phyloP scores from a whole-genome alignment of 2,329 filamentous ascomycete species.

The Neurospora crassa region DNA sequence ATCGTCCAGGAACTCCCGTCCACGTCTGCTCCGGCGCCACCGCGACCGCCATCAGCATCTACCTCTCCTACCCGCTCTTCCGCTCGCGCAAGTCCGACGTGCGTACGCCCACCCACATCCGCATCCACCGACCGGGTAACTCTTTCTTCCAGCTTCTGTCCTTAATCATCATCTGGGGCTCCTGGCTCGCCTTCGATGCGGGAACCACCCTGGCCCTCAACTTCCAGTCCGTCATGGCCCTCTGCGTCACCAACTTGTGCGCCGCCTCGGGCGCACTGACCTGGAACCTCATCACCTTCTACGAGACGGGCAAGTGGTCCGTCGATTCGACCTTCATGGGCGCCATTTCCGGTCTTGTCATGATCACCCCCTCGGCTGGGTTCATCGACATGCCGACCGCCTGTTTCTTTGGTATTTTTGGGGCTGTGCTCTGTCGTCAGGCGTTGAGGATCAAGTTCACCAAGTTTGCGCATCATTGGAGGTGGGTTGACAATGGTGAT shows the following conservation, averaged over 20 bases:
- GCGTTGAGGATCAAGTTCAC: constrained; percentile 43
- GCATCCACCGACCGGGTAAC: constrained; percentile 37
- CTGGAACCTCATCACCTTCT: constrained; percentile 35
- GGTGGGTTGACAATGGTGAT: constrained; percentile 46
- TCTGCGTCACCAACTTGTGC: constrained; percentile 39
- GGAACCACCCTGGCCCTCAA: constrained; percentile 37
- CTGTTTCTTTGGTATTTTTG: constrained; percentile 37
- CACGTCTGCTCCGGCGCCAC: constrained; percentile 35
- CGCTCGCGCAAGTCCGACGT: constrained; percentile 32
- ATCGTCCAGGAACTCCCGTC: constrained; percentile 27
- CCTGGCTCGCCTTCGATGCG: constrained; percentile 41
- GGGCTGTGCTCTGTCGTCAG: constrained; percentile 38
- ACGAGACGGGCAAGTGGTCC: constrained; percentile 30
- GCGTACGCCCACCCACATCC: constrained; percentile 36
- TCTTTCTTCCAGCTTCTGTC: constrained; percentile 36
- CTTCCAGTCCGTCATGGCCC: constrained; percentile 39
- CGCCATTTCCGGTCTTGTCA: constrained; percentile 40
- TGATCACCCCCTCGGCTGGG: constrained; percentile 39
- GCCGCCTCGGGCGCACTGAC: constrained; percentile 36
- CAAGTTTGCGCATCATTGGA: constrained; percentile 32
- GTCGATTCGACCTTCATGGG: constrained; percentile 42
- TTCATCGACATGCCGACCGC: constrained; percentile 38
- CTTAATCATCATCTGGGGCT: constrained; percentile 40
- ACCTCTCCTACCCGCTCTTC: constrained; percentile 39
- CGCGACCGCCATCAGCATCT: constrained; percentile 32